Evolutionary conservation across 108 stramenopile genomes (phyloP), one percentile per base, ranked within the genome.

Genomic region (Chaetoceros muelleri): DNA sequence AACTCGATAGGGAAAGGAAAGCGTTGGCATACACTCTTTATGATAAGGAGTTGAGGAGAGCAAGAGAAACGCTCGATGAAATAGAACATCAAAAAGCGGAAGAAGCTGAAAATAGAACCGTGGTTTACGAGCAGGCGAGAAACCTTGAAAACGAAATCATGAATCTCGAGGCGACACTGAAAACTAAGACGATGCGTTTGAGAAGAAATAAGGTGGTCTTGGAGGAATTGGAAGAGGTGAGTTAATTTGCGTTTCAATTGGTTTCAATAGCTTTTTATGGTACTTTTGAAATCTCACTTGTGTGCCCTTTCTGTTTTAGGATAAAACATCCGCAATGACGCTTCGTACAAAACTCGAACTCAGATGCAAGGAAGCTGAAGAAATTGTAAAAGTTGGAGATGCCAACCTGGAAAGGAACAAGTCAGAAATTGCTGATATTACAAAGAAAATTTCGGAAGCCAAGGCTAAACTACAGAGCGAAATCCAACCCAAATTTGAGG

Each of bases 1-100:
- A 74, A 30, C 73, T 96, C 27, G 99, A 99, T 67, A 66, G 91
- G 50, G 69, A 87, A 3, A 78, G 93, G 28, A 82, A 94, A 46
- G 97, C 99, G 22, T 65, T 99, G 26, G 88, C 96, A 67, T 99
- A 94, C 65, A 91, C 95, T 1, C 70, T 98, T 27, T 96, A 97
- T 69, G 94, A 98, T 70, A 94, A 85, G 76, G 96, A 99, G 64
- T 63, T 96, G 21, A 71, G 74, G 18, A 73, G 76, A 58, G 87
- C 92, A 7, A 73, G 87, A 18, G 74, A 73, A 24, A 57, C 65
- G 2, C 65, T 96, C 25, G 86, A 92, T 62, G 69, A 74, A 18
- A 71, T 95, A 20, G 97, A 96, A 62, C 71, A 79, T 49, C 71
- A 74, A 30, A 78, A 94, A 28, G 53, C 61, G 1, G 63, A 82